A percentile compares a stretch with the other conserved stretches of the same genome.
phyloP scores from a whole-genome alignment of 768 basidiomycete species.

The Amanita muscaria region DNA sequence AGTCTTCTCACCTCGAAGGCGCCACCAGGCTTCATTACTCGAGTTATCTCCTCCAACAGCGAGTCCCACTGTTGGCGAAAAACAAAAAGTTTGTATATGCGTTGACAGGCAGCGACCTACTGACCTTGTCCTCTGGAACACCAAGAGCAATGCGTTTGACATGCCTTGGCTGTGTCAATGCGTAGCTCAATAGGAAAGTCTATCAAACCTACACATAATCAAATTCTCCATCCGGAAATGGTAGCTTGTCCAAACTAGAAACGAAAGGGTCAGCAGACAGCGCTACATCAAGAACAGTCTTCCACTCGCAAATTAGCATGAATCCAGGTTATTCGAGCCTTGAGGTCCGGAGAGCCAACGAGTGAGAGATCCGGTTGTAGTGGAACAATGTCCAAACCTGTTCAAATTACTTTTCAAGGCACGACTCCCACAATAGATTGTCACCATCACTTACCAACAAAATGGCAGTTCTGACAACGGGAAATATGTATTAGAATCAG shows the following conservation, averaged over 20 bases:
- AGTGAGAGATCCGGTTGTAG: constrained; percentile 60
- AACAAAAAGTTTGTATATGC: neutral
- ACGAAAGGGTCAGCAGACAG: neutral
- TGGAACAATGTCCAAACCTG: constrained; percentile 65
- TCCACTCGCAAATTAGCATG: constrained; percentile 59
- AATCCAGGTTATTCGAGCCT: constrained; percentile 59
- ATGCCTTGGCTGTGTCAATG: constrained; percentile 33
- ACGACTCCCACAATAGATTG: neutral
- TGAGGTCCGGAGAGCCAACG: constrained; percentile 47
- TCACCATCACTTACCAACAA: constrained; percentile 43
- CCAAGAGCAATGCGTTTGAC: constrained; percentile 65
- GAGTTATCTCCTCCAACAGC: constrained; percentile 57
- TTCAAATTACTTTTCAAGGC: neutral
- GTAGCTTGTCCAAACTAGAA: constrained; percentile 55
- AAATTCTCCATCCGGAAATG: constrained; percentile 65
- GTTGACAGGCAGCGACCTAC: constrained; percentile 4
- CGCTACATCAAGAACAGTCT: neutral
- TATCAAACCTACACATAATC: constrained; percentile 56
- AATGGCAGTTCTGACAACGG: constrained; percentile 51
- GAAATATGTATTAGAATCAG: neutral
- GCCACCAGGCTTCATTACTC: constrained; percentile 70
- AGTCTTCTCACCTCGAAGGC: constrained; percentile 63
- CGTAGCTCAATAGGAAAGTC: neutral
- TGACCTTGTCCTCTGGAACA: constrained; percentile 67
- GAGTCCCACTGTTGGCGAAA: constrained; percentile 62